Conservation (phyloP, 331 rosid species). For the Cydonia oblonga region DNA sequence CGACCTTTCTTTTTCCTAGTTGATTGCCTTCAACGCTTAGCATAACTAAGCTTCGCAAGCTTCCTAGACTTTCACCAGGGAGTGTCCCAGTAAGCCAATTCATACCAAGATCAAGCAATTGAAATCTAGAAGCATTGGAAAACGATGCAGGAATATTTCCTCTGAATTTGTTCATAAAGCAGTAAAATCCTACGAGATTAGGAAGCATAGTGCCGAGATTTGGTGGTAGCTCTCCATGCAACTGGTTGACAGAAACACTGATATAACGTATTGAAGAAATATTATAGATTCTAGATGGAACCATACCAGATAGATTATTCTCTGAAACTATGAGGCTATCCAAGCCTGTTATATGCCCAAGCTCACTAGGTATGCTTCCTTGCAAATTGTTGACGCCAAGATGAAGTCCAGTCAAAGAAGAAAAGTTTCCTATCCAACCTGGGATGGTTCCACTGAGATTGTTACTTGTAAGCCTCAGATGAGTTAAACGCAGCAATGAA, state of each 20-base stretch:
- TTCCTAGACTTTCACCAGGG: background rate
- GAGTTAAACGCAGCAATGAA: too few relatives aligned
- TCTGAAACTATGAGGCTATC: too few relatives aligned
- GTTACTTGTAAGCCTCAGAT: accelerated
- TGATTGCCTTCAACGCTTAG: background rate
- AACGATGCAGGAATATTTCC: constrained; percentile 35
- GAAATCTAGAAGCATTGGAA: constrained; percentile 25
- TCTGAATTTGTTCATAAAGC: constrained; percentile 20
- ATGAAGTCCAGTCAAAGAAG: accelerated
- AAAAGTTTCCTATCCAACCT: too few relatives aligned
- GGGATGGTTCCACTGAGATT: too few relatives aligned
- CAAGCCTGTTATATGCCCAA: background rate
- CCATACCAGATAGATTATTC: background rate
- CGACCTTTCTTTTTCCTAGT: background rate
- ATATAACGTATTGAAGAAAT: too few relatives aligned
- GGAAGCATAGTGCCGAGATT: constrained; percentile 36
- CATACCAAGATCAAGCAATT: background rate
- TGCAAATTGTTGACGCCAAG: accelerated
- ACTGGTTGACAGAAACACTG: constrained; percentile 13
- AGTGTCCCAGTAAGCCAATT: constrained; percentile 6
- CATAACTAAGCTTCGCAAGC: background rate
- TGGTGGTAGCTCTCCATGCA: constrained; percentile 29
- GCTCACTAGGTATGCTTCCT: too few relatives aligned
- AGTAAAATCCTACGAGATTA: constrained; percentile 18
- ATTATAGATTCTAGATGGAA: background rate